Evolutionary conservation across 2,329 filamentous ascomycete species (phyloP), one percentile per base, ranked within the genome.

Genomic region (Rutstroemia sp.): DNA sequence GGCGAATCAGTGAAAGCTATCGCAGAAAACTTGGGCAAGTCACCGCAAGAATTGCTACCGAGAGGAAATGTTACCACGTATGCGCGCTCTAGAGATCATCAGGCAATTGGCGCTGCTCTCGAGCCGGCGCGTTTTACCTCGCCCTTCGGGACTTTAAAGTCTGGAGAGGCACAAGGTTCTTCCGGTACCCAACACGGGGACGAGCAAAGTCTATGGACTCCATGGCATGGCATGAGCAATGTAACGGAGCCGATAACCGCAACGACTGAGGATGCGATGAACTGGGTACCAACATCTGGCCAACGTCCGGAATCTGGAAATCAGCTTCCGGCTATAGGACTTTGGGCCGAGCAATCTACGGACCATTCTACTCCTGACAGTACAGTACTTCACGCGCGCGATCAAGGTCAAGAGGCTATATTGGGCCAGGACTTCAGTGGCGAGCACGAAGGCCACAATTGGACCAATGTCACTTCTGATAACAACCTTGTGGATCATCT

Each of bases 401-500:
- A 69, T 73, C 51, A 60, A 38, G 67, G 65, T 48, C 63, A 65
- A 57, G 83, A 87, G 60, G 66, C 74, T 14, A 72, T 71, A 16
- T 75, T 88, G 16, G 81, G 88, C 1, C 74, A 81, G 58, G 79
- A 82, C 58, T 75, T 87, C 21, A 69, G 87, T 30, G 75, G 77
- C 0, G 73, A 87, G 45, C 19, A 38, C 2, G 86, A 86, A 59
- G 83, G 82, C 70, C 56, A 69, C 80, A 57, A 85, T 81, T 88
- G 85, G 85, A 87, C 85, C 2, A 74, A 65, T 42, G 76, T 87
- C 38, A 86, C 82, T 1, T 65, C 68, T 2, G 83, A 88, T 61
- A 64, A 73, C n/a, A 70, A 68, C 12, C 75, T 88, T 17, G 79
- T 88, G 1, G 76, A 83, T 59, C 83, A 84, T 62, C 74, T 88